Conservation (phyloP, 1,139 yeast species). For the Yamadazyma diospyri region DNA sequence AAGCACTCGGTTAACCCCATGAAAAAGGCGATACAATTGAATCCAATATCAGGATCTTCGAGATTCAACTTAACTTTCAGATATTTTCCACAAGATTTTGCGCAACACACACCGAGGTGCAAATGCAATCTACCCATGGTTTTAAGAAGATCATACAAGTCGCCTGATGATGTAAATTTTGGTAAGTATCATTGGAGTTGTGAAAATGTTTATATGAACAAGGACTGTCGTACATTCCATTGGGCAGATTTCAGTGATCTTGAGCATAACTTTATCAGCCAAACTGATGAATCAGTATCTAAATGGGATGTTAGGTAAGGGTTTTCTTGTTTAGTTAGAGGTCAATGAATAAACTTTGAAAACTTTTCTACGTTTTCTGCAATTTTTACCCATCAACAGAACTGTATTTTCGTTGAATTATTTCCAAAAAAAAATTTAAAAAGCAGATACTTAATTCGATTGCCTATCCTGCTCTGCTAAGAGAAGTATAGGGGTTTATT, state of each 20-base stretch:
- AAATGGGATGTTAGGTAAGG: slow-evolving; percentile 27
- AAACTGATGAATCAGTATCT: slow-evolving; percentile 17
- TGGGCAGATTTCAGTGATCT: slow-evolving; percentile 43
- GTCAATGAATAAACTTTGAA: no score
- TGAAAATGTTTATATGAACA: slow-evolving; percentile 34
- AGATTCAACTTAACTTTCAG: slow-evolving; percentile 67
- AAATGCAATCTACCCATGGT: slow-evolving; percentile 45
- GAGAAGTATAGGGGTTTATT: no score
- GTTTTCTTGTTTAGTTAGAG: no score
- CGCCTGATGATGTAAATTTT: slow-evolving; percentile 25
- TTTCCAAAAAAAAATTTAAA: background rate
- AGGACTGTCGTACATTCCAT: slow-evolving; percentile 44
- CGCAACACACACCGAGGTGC: slow-evolving; percentile 47
- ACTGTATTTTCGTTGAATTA: no score
- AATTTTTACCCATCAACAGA: no score
- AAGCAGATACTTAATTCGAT: no score
- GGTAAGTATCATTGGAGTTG: slow-evolving; percentile 58
- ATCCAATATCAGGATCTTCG: slow-evolving; percentile 45
- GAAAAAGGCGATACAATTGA: slow-evolving; percentile 30
- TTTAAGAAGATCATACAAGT: slow-evolving; percentile 44
- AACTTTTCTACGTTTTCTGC: no score
- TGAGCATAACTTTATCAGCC: slow-evolving; percentile 23
- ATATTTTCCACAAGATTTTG: slow-evolving; percentile 37
- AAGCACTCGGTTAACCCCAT: slow-evolving; percentile 47
- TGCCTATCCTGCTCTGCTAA: no score